These are phyloP conservation scores for Hypholoma fasciculare DNA, from an alignment of 768 basidiomycete species.

Conservation along the genomic window DNA sequence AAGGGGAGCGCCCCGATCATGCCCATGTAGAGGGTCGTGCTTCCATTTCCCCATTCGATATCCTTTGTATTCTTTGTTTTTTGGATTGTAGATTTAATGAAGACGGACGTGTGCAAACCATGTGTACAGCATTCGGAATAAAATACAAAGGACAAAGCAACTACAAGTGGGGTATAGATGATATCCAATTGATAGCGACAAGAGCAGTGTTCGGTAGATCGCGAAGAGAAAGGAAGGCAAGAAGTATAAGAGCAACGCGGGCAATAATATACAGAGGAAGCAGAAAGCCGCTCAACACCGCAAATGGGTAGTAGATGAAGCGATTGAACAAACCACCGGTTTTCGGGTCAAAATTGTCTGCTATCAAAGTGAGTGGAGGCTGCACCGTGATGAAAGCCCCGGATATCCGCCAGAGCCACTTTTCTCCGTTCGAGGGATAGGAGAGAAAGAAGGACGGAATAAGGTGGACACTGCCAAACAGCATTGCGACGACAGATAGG, in stretches of 20 bases:
- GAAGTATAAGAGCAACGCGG: neutral
- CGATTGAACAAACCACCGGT: neutral
- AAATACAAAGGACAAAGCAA: neutral
- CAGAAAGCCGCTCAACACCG: neutral
- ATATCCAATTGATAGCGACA: neutral
- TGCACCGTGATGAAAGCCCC: too few species aligned
- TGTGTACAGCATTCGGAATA: too few species aligned
- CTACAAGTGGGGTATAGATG: neutral
- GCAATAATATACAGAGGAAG: neutral
- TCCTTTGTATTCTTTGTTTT: neutral
- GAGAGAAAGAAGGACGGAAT: too few species aligned
- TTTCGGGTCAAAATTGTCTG: neutral
- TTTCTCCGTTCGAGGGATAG: too few species aligned
- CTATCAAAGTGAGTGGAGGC: neutral
- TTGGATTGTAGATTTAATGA: neutral
- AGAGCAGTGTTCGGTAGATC: neutral
- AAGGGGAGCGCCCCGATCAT: constrained; percentile 70
- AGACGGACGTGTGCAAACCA: too few species aligned
- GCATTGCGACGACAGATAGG: too few species aligned
- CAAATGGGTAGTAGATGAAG: neutral
- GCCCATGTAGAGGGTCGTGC: constrained; percentile 39
- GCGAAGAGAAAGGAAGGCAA: neutral
- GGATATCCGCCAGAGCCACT: too few species aligned
- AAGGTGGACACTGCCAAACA: too few species aligned
- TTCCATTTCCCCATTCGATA: neutral